phyloP scores from a whole-genome alignment of 1,284 basidiomycete species.

The Ustilago cynodontis region DNA sequence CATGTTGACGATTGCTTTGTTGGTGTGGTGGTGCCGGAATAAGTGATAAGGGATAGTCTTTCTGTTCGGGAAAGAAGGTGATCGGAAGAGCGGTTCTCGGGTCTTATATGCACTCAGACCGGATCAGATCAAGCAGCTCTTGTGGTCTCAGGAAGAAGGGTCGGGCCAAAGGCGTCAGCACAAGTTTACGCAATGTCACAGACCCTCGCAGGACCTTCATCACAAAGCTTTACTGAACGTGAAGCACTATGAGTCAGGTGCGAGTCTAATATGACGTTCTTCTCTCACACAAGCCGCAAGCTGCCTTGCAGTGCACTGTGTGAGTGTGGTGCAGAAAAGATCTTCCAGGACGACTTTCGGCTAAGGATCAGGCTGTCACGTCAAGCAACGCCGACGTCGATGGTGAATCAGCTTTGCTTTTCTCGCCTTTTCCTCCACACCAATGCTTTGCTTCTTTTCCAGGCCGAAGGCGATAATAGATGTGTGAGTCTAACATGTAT shows the following conservation, averaged over 20 bases:
- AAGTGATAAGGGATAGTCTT: neutral
- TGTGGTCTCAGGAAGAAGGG: too few species aligned
- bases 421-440: neutral
- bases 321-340: neutral
- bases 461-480: neutral
- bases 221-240: neutral
- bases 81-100: neutral
- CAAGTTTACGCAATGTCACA: slow-evolving; percentile 10
- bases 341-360: slow-evolving; percentile 2
- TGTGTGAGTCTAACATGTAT: neutral
- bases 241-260: neutral
- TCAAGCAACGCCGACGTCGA: slow-evolving; percentile 41
- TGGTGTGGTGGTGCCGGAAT: neutral
- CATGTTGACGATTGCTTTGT: slow-evolving; percentile 20
- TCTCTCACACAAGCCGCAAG: neutral
- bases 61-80: neutral
- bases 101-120: neutral
- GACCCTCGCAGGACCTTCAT: neutral
- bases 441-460: neutral
- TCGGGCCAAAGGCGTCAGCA: neutral
- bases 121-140: neutral
- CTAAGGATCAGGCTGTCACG: slow-evolving; percentile 8
- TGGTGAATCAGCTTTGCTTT: slow-evolving; percentile 33
- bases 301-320: too few species aligned
- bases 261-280: neutral